Evolutionary conservation across 164 flowering plant species (phyloP).

Genomic region (Akebia trifoliata): DNA sequence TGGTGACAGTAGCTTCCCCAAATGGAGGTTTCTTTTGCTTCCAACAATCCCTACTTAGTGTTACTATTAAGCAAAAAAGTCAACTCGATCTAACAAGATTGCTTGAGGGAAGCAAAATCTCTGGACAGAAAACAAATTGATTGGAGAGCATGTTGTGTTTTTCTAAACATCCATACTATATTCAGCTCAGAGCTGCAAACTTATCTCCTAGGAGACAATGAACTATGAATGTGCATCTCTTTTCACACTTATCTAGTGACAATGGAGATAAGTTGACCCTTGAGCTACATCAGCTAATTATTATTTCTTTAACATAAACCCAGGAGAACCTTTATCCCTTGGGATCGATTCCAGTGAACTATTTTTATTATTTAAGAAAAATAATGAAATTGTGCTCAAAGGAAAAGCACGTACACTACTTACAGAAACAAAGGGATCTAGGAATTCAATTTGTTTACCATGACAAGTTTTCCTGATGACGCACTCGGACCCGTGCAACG

Average conservation of each 20-base stretch:
- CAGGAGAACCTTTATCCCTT: neutral
- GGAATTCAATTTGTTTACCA: conserved; percentile 3
- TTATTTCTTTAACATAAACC: too few relatives aligned
- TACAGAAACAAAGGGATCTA: too few relatives aligned
- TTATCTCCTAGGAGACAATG: neutral
- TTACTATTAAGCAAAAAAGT: too few relatives aligned
- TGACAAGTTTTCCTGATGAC: conserved; percentile 14
- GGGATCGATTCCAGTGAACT: neutral
- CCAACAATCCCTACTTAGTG: too few relatives aligned
- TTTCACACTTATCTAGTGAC: neutral
- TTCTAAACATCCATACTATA: too few relatives aligned
- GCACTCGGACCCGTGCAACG: conserved; percentile 5
- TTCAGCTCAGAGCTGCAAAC: neutral
- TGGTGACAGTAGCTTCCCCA: too few relatives aligned
- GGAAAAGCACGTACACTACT: neutral
- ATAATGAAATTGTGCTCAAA: neutral
- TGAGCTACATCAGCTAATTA: neutral
- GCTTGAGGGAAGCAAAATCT: too few relatives aligned
- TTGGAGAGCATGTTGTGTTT: too few relatives aligned
- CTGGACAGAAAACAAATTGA: too few relatives aligned
- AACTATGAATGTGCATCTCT: neutral
- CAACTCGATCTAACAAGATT: too few relatives aligned
- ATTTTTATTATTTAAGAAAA: neutral
- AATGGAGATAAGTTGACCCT: neutral
- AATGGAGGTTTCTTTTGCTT: too few relatives aligned